Base-by-base conservation (phyloP, 768 basidiomycete genomes). In the Lyophyllum semitale region DNA sequence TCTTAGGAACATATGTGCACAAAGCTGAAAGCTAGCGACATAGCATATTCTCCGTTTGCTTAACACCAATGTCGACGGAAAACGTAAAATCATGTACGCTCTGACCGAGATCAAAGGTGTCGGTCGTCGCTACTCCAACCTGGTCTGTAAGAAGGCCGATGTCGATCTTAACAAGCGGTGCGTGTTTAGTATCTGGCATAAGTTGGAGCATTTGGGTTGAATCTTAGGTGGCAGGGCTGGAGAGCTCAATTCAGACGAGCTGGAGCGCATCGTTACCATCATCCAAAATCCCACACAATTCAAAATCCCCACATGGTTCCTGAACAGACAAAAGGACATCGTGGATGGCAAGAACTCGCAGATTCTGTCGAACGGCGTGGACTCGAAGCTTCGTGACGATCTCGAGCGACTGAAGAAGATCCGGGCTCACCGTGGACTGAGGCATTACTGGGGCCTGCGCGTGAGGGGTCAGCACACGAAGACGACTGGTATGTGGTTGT, bases 91-190 rank as follows among this genome's bases (percentile, higher is more conserved):
- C 75, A 98, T 94, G 91, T 98, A 94, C 74, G 96, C 97, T 67
- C 74, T 98, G 81, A 98, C 97, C 45, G 97, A 99, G 82, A 99
- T 99, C 84, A 98, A 98, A 84, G 97, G 97, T 86, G 97, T 99
- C 58, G 97, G 97, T 68, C 89, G 97, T 62, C 91, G 97, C 51
- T 99, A 98, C 79, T 88, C 97, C 70, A 98, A 98, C 79, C 77
- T 98, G 68, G 96, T 98, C 65, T 98, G 97, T 87, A 98, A 98
- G 80, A 99, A 99, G 83, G 97, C 97, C 59, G 97, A 98, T 79
- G 93, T 99, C 38, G 96, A 98, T 70, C 85, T 99, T 58, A 93
- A 84, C 82, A 99, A 99, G 80, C 92, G 97, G 97, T 98, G 68
- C 58, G 89, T 54, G 29, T 26, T 59, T 20, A 5, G 20, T 40